A percentile compares a stretch with the other conserved stretches of the same genome.
Conservation (phyloP, 345 rosid genomes). For the Lagerstroemia speciosa region DNA sequence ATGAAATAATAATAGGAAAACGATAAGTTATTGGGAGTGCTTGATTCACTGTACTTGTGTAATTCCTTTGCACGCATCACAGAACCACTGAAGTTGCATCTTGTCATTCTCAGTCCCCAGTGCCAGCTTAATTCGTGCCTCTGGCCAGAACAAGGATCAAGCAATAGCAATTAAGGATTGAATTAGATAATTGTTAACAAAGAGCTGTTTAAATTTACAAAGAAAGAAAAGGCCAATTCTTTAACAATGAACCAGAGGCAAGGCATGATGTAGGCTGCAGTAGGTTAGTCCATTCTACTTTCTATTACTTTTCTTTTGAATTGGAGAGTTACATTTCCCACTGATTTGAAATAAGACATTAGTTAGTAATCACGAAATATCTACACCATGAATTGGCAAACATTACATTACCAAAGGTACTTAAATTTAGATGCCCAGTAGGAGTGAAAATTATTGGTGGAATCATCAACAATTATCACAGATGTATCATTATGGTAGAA, state of each 20-base stretch:
- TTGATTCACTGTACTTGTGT: constrained; percentile 49
- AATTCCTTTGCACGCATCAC: constrained; percentile 94
- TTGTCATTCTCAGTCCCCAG: constrained; percentile 63
- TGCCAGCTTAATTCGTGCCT: constrained; percentile 66
- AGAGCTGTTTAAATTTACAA: not conserved
- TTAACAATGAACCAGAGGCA: not conserved
- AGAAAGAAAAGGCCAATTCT: not conserved
- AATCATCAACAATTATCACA: constrained; percentile 57
- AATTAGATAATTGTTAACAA: not conserved
- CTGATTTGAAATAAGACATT: too few species aligned
- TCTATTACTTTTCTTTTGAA: too few species aligned
- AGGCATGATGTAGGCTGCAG: too few species aligned
- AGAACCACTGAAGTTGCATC: constrained; percentile 76
- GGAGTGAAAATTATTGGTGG: constrained; percentile 56
- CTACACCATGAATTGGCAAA: too few species aligned
- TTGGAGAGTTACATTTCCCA: too few species aligned
- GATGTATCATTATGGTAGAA: constrained; percentile 62
- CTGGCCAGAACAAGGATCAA: constrained; percentile 28
- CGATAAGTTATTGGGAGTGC: not conserved
- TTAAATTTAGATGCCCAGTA: too few species aligned
- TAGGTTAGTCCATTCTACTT: too few species aligned
- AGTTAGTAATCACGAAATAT: too few species aligned
- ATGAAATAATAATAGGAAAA: not conserved
- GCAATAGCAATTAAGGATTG: not conserved
- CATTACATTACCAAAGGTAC: too few species aligned